phyloP scores from a whole-genome alignment of 2,329 filamentous ascomycete genomes.

The Botrytis galanthina region DNA sequence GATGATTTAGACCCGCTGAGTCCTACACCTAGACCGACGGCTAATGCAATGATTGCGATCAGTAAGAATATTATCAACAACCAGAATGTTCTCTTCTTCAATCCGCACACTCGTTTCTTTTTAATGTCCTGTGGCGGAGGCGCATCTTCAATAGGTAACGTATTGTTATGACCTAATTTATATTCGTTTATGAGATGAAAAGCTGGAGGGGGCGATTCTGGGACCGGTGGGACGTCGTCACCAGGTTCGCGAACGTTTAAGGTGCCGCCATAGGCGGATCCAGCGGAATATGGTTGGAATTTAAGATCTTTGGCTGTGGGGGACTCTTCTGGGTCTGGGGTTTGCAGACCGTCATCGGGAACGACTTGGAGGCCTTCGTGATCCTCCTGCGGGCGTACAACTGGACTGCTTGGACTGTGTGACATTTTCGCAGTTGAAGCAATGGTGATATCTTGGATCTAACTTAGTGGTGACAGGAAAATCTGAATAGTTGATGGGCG shows the following conservation, averaged over 20 bases:
- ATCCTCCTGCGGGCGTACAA: not conserved
- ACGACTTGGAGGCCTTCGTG: slow-evolving; percentile 19
- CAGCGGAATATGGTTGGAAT: slow-evolving; percentile 2
- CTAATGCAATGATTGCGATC: not conserved
- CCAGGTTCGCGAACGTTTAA: not conserved
- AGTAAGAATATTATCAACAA: not conserved
- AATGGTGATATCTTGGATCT: not conserved
- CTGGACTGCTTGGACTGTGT: not conserved
- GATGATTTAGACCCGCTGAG: not conserved
- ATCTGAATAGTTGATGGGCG: not conserved
- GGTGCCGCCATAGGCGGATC: not conserved
- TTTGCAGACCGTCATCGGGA: slow-evolving; percentile 7
- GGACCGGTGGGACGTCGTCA: not conserved
- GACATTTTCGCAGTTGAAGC: not conserved
- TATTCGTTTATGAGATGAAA: slow-evolving; percentile 14
- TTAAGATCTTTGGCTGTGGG: slow-evolving; percentile 8
- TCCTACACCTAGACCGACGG: slow-evolving; percentile 14
- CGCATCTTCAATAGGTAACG: not conserved
- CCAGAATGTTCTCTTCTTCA: slow-evolving; percentile 15
- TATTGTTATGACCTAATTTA: not conserved
- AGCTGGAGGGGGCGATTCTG: not conserved
- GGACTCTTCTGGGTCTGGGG: not conserved
- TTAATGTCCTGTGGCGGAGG: not conserved
- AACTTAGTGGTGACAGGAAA: not conserved
- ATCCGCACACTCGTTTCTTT: slow-evolving; percentile 4